A percentile compares a stretch with the other conserved stretches of the same genome.
These are phyloP conservation scores for Ophiostoma ips DNA, from an alignment of 2,329 filamentous ascomycete genomes.

Conservation along the genomic window DNA sequence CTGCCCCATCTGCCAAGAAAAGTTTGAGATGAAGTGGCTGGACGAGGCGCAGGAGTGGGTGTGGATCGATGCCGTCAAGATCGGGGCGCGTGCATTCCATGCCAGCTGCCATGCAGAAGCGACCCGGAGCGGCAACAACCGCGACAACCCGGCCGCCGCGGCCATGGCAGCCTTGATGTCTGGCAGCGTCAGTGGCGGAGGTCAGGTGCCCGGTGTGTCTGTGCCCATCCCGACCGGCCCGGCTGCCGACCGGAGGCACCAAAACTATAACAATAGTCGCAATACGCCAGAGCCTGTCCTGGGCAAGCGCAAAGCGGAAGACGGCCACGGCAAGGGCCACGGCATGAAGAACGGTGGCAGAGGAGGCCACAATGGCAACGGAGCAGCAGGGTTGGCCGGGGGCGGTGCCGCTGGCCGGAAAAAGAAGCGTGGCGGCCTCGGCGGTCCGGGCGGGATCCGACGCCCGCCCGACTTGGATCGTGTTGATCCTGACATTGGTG, in stretches of 20 bases:
- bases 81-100: slow-evolving; percentile 73
- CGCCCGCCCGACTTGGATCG: slow-evolving; percentile 14
- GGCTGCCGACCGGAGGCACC: slow-evolving; percentile 3
- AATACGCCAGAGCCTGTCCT: slow-evolving; percentile 15
- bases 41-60: slow-evolving; percentile 94
- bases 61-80: slow-evolving; percentile 75
- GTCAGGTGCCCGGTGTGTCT: not conserved
- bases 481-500: slow-evolving; percentile 13
- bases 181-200: not conserved
- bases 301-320: slow-evolving; percentile 8
- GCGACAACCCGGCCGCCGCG: slow-evolving; percentile 15
- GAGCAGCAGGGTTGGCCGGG: not conserved
- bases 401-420: slow-evolving; percentile 10
- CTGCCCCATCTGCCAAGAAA: slow-evolving; percentile 91
- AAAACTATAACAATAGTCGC: not conserved
- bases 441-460: slow-evolving; percentile 5
- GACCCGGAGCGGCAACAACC: slow-evolving; percentile 42
- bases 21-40: slow-evolving; percentile 83
- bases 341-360: not conserved
- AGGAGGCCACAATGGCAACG: not conserved
- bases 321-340: not conserved
- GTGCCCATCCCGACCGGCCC: slow-evolving; percentile 6
- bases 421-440: slow-evolving; percentile 12
- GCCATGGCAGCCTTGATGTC: slow-evolving; percentile 10
- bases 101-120: slow-evolving; percentile 80